Base-by-base conservation (phyloP, 2,329 filamentous ascomycete genomes). In the Fusarium liriodendri region DNA sequence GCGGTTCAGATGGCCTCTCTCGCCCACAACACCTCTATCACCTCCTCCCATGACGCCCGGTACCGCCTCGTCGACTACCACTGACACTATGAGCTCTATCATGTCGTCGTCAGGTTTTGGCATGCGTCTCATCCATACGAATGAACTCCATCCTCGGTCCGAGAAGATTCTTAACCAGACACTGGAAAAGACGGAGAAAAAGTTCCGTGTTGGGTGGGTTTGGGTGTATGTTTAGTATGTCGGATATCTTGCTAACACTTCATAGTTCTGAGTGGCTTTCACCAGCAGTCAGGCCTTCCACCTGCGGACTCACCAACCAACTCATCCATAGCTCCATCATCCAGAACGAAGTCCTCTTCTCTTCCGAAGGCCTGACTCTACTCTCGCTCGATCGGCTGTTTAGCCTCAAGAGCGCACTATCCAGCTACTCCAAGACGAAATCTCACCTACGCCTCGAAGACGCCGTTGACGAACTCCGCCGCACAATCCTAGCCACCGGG, bases 321-420 rank as follows among this genome's bases (percentile, higher is more conserved):
- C 83, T 93, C 18, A 84, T 92, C 57, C 84, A 85, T 63, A 85
- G 87, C 66, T 92, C 89, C 32, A 83, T 91, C 29, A 77, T 82
- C 45, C 91, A 93, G 75, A 90, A 91, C 77, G 88, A 91, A 67
- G 81, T 89, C 27, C 84, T 93, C 62, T 92, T 91, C 83, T 86
- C 87, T 2, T 86, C 88, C 2, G 87, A 89, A 29, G 89, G 89
- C 20, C 84, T 93, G 13, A 90, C 87, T 0, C 82, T 93, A 9
- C 79, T 92, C 16, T 86, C 89, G 0, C 85, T 92, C 13, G 91
- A 93, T 79, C 86, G 89, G 59, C 80, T 92, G 54, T 93, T 92
- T 82, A 90, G 88, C 47, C 89, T 93, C 82, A 92, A 92, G 79
- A 85, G 85, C 55, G 89, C 89, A 1, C 84, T 93, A 13, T 85